Conservation (phyloP, 2,329 filamentous ascomycete genomes). For the Harringtonia lauricola region DNA sequence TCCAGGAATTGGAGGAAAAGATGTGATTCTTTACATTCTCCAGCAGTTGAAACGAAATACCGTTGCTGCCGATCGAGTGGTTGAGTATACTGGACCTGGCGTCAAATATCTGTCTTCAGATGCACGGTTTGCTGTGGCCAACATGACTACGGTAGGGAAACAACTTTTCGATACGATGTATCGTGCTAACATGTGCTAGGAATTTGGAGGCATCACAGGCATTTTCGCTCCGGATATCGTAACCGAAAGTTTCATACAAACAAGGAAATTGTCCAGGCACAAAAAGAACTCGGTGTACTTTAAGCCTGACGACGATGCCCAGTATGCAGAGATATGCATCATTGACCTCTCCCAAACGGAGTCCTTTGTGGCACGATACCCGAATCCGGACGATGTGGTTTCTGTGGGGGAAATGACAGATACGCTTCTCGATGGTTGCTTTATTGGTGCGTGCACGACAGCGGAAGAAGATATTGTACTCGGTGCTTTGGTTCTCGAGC, state of each 20-base stretch:
- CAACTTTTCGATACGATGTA: too few species aligned
- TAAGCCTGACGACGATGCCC: conserved; percentile 21
- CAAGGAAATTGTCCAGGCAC: conserved; percentile 13
- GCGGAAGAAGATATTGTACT: conserved; percentile 32
- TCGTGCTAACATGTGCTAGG: conserved; percentile 6
- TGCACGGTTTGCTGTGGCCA: conserved; percentile 26
- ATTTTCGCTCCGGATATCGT: conserved; percentile 28
- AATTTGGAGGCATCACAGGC: conserved; percentile 31
- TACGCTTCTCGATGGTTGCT: conserved; percentile 27
- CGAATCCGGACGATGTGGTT: conserved; percentile 31
- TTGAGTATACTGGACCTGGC: conserved; percentile 25
- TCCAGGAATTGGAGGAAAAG: conserved; percentile 25
- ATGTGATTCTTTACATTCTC: conserved; percentile 26
- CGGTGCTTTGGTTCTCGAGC: conserved; percentile 27
- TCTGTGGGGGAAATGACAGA: conserved; percentile 21
- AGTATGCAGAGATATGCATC: conserved; percentile 24
- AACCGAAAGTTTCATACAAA: conserved; percentile 13
- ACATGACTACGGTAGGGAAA: conserved; percentile 16
- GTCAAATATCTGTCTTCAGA: conserved; percentile 21
- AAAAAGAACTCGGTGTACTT: conserved; percentile 25
- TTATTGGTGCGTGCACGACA: conserved; percentile 36
- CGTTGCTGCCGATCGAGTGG: conserved; percentile 24
- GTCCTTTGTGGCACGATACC: conserved; percentile 27
- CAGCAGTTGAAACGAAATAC: conserved; percentile 26
- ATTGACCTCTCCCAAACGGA: conserved; percentile 27